Evolutionary conservation across 1,284 basidiomycete genomes (phyloP), one percentile per base, ranked within the genome.

Genomic region (Ustilago crameri): DNA sequence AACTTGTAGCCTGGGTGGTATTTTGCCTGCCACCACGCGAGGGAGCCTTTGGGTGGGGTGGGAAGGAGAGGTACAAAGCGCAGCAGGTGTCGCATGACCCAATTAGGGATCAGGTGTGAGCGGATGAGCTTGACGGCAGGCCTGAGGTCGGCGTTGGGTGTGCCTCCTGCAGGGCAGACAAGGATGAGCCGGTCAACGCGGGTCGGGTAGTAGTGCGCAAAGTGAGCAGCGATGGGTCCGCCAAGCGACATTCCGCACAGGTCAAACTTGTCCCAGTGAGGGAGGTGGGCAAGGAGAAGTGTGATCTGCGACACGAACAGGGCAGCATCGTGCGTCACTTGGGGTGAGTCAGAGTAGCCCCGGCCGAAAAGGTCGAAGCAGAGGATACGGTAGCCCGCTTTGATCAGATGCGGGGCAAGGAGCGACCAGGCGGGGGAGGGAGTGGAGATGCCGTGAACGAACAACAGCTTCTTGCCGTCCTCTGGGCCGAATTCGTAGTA

Each of bases 361-460:
- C 71, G 42, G 7, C 71, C 71, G 32, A 57, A 74, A n/a, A 74
- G 57, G 20, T 74, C 71, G 44, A 54, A 74, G 46, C 69, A 56
- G 20, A 74, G 49, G 17, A 70, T 46, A 41, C 71, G 71, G 49
- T 74, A 74, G 38, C 71, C 71, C 0, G 71, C 71, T 44, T 70
- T 60, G 51, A 64, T 42, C 10, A 74, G 47, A 23, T 70, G 41
- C 4, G 60, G 56, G 3, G 56, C 53, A 41, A 74, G 45, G 14
- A 52, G 41, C 17, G 51, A 53, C 71, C 71, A 74, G 0, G 59
- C 65, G 9, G 71, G 71, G 14, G 47, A 56, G n/a, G 71, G 71
- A 3, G 67, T 74, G 3, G 68, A 72, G 22, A 71, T 75, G 48
- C 81, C 81, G 45, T 82, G 81, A 0, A 80, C 76, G 23, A 81